phyloP scores from a whole-genome alignment of 306 rosid genomes.

The Trifolium repens region DNA sequence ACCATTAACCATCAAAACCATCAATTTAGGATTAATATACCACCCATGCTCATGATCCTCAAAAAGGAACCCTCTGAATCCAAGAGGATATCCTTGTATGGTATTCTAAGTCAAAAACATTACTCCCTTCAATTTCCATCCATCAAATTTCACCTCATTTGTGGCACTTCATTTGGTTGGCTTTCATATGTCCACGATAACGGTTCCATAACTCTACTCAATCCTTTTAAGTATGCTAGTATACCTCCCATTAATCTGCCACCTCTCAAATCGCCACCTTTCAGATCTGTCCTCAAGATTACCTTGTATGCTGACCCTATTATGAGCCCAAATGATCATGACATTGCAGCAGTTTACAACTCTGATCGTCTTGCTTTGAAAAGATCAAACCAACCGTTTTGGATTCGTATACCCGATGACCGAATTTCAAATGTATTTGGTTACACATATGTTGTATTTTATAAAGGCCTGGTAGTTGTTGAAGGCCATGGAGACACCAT shows the following conservation, averaged over 20 bases:
- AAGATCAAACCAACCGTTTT: background rate
- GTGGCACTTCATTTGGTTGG: background rate
- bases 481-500: background rate
- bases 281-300: too few relatives aligned
- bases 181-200: background rate
- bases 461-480: background rate
- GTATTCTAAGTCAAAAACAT: background rate
- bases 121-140: background rate
- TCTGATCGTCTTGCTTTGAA: too few relatives aligned
- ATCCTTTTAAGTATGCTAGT: background rate
- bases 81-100: too few relatives aligned
- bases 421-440: background rate
- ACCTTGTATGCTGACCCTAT: background rate
- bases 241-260: background rate
- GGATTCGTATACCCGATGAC: background rate
- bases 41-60: too few relatives aligned
- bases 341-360: background rate
- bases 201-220: background rate
- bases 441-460: background rate
- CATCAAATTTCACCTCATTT: background rate
- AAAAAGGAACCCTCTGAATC: too few relatives aligned
- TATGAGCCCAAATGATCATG: background rate
- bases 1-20: too few relatives aligned
- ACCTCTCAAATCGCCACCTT: background rate
- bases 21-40: too few relatives aligned